phyloP scores from a whole-genome alignment of 176 grass and related monocot genomes.

The Microstegium vimineum region DNA sequence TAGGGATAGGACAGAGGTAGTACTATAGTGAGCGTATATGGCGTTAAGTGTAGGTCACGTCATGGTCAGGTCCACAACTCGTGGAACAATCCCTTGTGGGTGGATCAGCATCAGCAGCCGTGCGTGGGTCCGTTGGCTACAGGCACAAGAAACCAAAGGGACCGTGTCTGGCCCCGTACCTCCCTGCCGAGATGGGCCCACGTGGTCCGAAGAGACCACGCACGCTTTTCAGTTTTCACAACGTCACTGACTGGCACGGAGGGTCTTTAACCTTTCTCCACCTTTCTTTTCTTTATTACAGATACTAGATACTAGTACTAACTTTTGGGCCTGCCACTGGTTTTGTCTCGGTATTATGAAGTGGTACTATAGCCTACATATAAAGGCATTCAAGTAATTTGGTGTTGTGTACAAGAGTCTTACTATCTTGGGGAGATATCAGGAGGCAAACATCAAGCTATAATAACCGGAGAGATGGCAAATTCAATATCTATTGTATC shows the following conservation, averaged over 20 bases:
- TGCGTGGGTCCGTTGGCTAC: neutral
- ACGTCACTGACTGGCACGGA: neutral
- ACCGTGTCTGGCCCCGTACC: conserved; percentile 25
- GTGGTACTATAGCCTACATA: no score
- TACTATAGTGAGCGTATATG: neutral
- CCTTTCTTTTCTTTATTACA: neutral
- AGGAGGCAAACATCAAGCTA: no score
- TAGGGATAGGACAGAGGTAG: no score
- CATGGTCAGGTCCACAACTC: conserved; percentile 16
- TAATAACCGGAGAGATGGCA: no score
- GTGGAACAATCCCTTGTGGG: conserved; percentile 45
- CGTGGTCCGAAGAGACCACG: neutral
- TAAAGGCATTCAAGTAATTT: no score
- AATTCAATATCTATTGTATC: no score
- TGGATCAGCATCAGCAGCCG: conserved; percentile 22
- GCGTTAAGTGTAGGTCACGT: neutral
- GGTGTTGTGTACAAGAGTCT: no score
- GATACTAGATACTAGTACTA: no score
- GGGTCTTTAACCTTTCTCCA: neutral
- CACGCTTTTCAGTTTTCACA: neutral
- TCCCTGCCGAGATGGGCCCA: neutral
- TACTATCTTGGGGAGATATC: no score
- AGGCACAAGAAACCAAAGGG: conserved; percentile 25
- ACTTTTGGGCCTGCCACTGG: neutral
- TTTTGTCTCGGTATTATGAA: no score